Evolutionary conservation across 148 eudicot species (phyloP).

Genomic region (Vaccinium corymbosum): DNA sequence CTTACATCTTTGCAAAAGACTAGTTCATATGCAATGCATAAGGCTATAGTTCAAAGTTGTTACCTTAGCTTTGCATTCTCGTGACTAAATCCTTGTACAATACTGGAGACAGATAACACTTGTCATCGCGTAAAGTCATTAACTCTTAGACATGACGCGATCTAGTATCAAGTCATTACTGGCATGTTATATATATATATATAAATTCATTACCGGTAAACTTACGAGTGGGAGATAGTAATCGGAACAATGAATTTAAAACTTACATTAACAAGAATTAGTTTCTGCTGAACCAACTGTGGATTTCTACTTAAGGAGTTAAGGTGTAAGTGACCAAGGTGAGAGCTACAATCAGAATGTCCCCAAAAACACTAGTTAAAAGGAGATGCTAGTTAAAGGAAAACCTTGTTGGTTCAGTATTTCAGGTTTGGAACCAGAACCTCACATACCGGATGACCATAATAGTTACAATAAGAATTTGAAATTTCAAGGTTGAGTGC

Average conservation of each 20-base stretch:
- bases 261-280: neutral
- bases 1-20: neutral
- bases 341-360: conserved; percentile 17
- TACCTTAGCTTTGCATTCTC: neutral
- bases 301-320: neutral
- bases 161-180: no score
- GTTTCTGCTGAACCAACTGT: neutral
- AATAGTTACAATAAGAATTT: no score
- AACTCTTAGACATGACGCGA: neutral
- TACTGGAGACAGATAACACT: neutral
- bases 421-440: no score
- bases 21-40: neutral
- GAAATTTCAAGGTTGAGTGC: no score
- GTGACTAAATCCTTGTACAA: no score
- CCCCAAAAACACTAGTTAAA: conserved; percentile 3
- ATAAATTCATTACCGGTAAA: neutral
- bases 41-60: conserved; percentile 1
- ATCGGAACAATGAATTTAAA: neutral
- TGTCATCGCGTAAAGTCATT: neutral
- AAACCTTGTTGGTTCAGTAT: no score
- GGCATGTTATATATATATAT: no score
- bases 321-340: neutral
- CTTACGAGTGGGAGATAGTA: neutral
- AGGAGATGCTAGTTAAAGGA: neutral
- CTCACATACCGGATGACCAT: no score